Conservation (phyloP, 75 land plant genomes). For the Ceratopteris richardii region DNA sequence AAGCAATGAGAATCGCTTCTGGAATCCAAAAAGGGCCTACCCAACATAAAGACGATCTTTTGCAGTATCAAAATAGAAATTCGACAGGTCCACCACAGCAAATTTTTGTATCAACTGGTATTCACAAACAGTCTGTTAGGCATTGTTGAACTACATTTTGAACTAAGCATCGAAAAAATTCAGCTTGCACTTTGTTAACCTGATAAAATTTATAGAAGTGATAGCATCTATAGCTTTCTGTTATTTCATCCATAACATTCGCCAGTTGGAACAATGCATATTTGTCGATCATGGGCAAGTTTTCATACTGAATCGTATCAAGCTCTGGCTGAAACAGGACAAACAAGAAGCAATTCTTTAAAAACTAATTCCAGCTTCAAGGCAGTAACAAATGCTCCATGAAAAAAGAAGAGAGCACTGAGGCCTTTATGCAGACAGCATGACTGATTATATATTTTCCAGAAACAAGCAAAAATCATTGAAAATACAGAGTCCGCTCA, state of each 20-base stretch:
- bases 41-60: constrained; percentile 98
- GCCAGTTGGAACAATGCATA: constrained; percentile 87
- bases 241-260: constrained; percentile 52
- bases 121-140: no score
- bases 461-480: background rate
- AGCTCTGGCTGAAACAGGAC: constrained; percentile 35
- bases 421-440: no score
- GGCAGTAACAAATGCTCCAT: background rate
- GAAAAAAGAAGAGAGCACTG: no score
- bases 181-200: constrained; percentile 41
- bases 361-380: background rate
- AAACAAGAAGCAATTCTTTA: no score
- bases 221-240: constrained; percentile 65
- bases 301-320: constrained; percentile 37
- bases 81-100: constrained; percentile 88
- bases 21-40: constrained; percentile 46
- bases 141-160: no score
- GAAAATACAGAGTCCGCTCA: background rate
- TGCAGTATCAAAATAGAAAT: constrained; percentile 96
- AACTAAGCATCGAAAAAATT: no score
- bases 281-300: constrained; percentile 79
- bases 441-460: no score
- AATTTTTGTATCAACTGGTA: constrained; percentile 79
- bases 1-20: background rate
- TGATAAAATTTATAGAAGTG: constrained; percentile 92